Evolutionary conservation across 2,329 filamentous ascomycete species (phyloP), one percentile per base, ranked within the genome.

Genomic region (Curvularia eragrostidis): DNA sequence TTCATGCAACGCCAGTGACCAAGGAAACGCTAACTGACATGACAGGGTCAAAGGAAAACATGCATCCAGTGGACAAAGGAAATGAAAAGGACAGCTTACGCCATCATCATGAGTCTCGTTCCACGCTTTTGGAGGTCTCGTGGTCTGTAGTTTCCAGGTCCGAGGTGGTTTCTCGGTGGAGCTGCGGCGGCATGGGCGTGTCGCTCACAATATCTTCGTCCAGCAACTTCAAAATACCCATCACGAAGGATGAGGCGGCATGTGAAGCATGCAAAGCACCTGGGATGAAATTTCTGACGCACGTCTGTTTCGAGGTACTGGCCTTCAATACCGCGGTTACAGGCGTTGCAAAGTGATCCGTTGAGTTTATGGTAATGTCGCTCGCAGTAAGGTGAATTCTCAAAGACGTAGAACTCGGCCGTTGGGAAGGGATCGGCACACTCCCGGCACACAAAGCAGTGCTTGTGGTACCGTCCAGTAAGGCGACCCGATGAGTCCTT

Each of bases 361-460:
- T 98, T 98, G 32, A 95, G 84, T 75, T 90, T 86, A 79, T 99
- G 95, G 74, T 98, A 99, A 77, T 98, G 93, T 48, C 89, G 87
- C 65, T 92, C 89, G 77, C 95, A 98, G 78, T 94, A 97, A 0
- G 95, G 95, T 58, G 87, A 84, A 77, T 99, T 92, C 63, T 90
- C 80, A 58, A 93, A 85, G 10, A 99, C 93, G 74, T 99, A 99
- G 69, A 98, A 98, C 58, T 95, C 93, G 1, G 91, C 86, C 0
- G 93, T 96, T 19, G 88, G 82, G 72, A 98, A 99, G 0, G 93
- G 89, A 52, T 88, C 84, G 10, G 83, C 82, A 80, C 95, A 99
- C 1, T 90, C 93, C 4, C 87, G 86, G 82, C 95, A 99, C 10
- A 94, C 91, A 73, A 99, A 98, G 66, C 94, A 99, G 4, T 89